Percentiles rank a stretch among this genome's conserved stretches.
phyloP scores from a whole-genome alignment of 495 filamentous ascomycete species.

The Xylaria palmicola region DNA sequence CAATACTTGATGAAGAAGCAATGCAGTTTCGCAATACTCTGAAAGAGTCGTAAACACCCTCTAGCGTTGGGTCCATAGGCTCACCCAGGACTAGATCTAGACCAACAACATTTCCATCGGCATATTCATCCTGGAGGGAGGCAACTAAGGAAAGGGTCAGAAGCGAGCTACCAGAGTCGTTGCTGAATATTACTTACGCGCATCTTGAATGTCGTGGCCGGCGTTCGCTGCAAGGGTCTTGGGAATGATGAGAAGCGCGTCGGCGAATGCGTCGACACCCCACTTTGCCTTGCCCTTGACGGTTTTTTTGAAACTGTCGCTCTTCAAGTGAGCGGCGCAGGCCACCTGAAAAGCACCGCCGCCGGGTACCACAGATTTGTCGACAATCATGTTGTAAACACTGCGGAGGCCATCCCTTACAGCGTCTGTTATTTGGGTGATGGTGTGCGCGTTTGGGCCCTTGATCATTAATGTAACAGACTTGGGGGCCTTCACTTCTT shows the following conservation, averaged over 20 bases:
- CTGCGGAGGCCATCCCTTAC: constrained; percentile 94
- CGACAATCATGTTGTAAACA: constrained; percentile 98
- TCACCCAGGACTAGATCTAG: constrained; percentile 82
- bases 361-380: constrained; percentile 90
- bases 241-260: constrained; percentile 89
- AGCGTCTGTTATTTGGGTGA: constrained; percentile 92
- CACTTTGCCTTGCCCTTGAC: constrained; percentile 97
- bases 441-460: constrained; percentile 94
- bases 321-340: constrained; percentile 82
- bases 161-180: neutral
- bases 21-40: constrained; percentile 90
- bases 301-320: constrained; percentile 76
- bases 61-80: constrained; percentile 93
- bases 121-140: constrained; percentile 77
- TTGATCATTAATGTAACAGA: constrained; percentile 99
- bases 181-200: constrained; percentile 54
- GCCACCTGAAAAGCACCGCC: constrained; percentile 96
- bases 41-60: constrained; percentile 95
- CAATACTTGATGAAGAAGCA: constrained; percentile 91
- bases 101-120: constrained; percentile 82
- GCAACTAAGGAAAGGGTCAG: constrained; percentile 58
- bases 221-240: constrained; percentile 97
- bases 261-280: constrained; percentile 91
- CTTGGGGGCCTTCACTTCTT: constrained; percentile 98
- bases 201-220: constrained; percentile 94